Evolutionary conservation across 139 green algal genomes (phyloP), one percentile per base, ranked within the genome.

Genomic region (Chlorella sp.): DNA sequence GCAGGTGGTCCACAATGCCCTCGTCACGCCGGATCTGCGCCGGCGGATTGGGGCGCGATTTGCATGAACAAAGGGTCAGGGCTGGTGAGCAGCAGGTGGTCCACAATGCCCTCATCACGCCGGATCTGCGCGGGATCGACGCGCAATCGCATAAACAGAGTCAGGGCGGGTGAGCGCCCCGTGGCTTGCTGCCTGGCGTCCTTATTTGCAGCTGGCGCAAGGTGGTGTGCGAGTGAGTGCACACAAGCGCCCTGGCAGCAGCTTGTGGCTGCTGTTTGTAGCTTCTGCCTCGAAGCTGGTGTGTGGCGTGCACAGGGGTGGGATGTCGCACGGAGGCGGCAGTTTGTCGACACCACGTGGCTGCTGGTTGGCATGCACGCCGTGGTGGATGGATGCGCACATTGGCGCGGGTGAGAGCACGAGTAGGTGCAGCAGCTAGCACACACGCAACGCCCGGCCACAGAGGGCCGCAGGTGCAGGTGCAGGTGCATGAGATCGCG

Each of bases 91-190:
- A 95, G 89, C 64, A 92, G 79, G 2, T 78, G 49, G 23, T 96
- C 90, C 1, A 91, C 79, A 3, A 93, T 77, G 10, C 34, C 73
- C 1, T 93, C 85, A 69, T 93, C 91, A 2, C 93, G 74, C 0
- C 80, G 77, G 31, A 89, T 83, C 75, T 89, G 67, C 10, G 42
- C 42, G 17, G 10, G 42, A n/a, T 55, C 10, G 10, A 55, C 10
- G 42, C 10, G 17, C 42, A 55, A 17, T 55, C 10, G 42, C 10
- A n/a, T n/a, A n/a, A n/a, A n/a, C n/a, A n/a, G n/a, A n/a, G n/a
- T n/a, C n/a, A n/a, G n/a, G n/a, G n/a, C n/a, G n/a, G n/a, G n/a
- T n/a, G n/a, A n/a, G n/a, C n/a, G n/a, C n/a, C n/a, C n/a, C n/a
- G n/a, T n/a, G n/a, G n/a, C n/a, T n/a, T n/a, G n/a, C n/a, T n/a